Evolutionary conservation across 2,329 filamentous ascomycete genomes (phyloP).

Genomic region (Ophiocordyceps camponoti-leonardi): DNA sequence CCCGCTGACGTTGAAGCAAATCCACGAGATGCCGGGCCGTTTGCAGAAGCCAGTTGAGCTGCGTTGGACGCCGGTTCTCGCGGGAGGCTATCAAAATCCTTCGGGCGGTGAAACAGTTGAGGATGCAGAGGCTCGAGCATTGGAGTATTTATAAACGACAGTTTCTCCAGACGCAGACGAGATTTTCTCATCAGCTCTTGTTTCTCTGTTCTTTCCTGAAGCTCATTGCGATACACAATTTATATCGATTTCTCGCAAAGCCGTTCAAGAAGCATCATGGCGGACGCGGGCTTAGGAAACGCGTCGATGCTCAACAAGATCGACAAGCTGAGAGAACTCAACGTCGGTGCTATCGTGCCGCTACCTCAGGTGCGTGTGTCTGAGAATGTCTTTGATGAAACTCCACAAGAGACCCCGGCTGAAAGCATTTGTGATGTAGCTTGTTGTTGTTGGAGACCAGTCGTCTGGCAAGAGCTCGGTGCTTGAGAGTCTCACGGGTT

Average conservation of each 20-base stretch:
- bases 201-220: background rate
- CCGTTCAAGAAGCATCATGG: background rate
- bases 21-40: background rate
- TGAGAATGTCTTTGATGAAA: background rate
- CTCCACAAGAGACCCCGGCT: background rate
- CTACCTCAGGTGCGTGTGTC: constrained; percentile 35
- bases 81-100: background rate
- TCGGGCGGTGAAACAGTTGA: background rate
- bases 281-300: constrained; percentile 4
- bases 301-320: constrained; percentile 15
- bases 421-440: constrained; percentile 11
- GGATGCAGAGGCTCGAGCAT: background rate
- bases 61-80: background rate
- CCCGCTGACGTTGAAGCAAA: background rate
- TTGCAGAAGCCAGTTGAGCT: background rate
- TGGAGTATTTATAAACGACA: background rate
- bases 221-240: background rate
- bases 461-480: constrained; percentile 78
- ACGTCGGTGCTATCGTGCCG: constrained; percentile 17
- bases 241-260: background rate
- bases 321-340: constrained; percentile 23
- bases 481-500: constrained; percentile 44
- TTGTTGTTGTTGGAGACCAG: constrained; percentile 71
- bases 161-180: no score
- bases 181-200: background rate